phyloP scores from a whole-genome alignment of 202 grass and related monocot genomes.

The Zizania palustris region DNA sequence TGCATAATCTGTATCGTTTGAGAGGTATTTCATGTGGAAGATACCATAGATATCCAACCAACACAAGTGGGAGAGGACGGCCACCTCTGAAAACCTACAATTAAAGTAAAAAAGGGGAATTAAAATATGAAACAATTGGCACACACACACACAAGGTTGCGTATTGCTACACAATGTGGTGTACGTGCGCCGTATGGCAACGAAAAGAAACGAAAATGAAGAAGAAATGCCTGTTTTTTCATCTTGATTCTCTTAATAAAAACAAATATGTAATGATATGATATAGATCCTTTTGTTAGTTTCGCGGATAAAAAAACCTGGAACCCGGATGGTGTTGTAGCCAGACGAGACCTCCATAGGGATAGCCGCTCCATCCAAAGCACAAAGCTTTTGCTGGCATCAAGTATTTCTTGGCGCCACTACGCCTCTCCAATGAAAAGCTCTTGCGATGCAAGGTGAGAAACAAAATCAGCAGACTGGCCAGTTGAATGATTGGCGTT shows the following conservation, averaged over 20 bases:
- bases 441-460: not conserved
- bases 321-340: not conserved
- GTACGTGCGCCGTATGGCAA: too few relatives aligned
- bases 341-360: not conserved
- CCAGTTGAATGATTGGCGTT: too few relatives aligned
- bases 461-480: too few relatives aligned
- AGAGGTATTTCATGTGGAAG: not conserved
- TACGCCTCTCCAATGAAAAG: not conserved
- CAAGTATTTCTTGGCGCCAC: not conserved
- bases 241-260: not conserved
- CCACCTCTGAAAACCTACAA: constrained; percentile 1
- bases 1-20: not conserved
- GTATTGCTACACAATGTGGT: not conserved
- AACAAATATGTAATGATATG: too few relatives aligned
- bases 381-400: not conserved
- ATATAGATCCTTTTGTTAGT: not conserved
- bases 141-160: too few relatives aligned
- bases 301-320: not conserved
- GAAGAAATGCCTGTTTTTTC: not conserved
- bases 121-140: too few relatives aligned
- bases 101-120: not conserved
- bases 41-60: not conserved
- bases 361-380: not conserved
- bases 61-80: not conserved
- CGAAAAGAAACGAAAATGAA: not conserved